Conservation (phyloP, 192 early-diverging fungal genomes). For the Gigaspora rosea region DNA sequence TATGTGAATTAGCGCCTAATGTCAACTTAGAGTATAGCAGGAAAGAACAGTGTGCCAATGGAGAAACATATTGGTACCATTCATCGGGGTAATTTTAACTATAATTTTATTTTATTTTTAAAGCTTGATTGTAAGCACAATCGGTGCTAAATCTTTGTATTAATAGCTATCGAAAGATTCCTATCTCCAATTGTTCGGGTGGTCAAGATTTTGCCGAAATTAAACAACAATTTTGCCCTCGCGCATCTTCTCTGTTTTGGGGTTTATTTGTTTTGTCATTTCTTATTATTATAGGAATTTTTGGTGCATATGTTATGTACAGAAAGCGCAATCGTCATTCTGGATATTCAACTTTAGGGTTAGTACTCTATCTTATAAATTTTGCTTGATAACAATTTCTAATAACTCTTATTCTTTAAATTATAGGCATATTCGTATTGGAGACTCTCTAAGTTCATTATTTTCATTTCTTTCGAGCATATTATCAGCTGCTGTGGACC, state of each 20-base stretch:
- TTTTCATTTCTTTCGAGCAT: not conserved
- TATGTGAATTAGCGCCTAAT: conserved; percentile 64
- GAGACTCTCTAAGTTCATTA: not conserved
- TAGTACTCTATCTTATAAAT: not conserved
- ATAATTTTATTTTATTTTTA: not conserved
- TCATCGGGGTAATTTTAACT: conserved; percentile 51
- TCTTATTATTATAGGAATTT: not conserved
- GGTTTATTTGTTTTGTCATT: not conserved
- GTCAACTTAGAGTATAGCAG: conserved; percentile 44
- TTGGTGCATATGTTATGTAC: not conserved
- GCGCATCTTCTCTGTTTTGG: not conserved
- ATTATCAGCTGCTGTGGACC: conserved; percentile 29
- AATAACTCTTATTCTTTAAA: not conserved
- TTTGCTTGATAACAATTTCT: not conserved
- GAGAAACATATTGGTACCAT: conserved; percentile 59
- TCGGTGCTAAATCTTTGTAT: conserved; percentile 36
- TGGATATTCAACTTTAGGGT: not conserved
- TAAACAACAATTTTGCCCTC: not conserved
- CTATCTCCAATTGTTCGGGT: not conserved
- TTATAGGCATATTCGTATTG: conserved; percentile 5
- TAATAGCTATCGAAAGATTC: not conserved
- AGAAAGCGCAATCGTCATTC: not conserved
- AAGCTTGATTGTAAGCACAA: not conserved
- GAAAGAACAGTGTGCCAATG: conserved; percentile 49
- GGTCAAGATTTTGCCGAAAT: not conserved